Conservation (phyloP, 345 rosid genomes). For the Reutealis trisperma region DNA sequence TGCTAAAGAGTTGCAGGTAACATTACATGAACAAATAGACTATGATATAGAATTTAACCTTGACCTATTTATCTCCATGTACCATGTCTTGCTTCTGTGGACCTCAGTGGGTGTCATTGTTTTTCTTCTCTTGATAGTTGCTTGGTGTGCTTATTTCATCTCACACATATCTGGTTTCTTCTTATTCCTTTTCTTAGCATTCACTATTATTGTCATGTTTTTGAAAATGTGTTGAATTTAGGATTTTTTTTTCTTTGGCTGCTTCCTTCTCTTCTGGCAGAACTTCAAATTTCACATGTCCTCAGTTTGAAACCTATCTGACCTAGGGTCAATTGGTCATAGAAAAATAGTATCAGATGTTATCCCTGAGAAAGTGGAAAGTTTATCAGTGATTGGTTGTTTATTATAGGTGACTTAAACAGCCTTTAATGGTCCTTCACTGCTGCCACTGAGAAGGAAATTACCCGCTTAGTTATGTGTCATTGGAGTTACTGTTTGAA, state of each 20-base stretch:
- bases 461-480: too few relatives aligned
- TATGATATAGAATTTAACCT: background rate
- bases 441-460: background rate
- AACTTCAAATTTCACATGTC: background rate
- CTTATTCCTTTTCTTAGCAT: background rate
- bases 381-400: background rate
- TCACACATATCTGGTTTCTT: background rate
- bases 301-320: background rate
- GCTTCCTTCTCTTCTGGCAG: background rate
- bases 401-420: too few relatives aligned
- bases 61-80: background rate
- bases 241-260: background rate
- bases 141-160: background rate
- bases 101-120: background rate
- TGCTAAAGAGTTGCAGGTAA: conserved; percentile 87
- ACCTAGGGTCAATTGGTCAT: background rate
- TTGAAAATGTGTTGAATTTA: background rate
- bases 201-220: background rate
- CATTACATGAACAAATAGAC: background rate
- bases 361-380: background rate
- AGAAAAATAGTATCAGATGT: background rate
- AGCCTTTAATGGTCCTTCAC: background rate
- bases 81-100: background rate
- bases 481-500: background rate
- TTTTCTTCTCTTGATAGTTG: background rate